These are phyloP conservation scores for Trypanosoma conorhini DNA, from an alignment of 208 protist genomes.

Conservation along the genomic window DNA sequence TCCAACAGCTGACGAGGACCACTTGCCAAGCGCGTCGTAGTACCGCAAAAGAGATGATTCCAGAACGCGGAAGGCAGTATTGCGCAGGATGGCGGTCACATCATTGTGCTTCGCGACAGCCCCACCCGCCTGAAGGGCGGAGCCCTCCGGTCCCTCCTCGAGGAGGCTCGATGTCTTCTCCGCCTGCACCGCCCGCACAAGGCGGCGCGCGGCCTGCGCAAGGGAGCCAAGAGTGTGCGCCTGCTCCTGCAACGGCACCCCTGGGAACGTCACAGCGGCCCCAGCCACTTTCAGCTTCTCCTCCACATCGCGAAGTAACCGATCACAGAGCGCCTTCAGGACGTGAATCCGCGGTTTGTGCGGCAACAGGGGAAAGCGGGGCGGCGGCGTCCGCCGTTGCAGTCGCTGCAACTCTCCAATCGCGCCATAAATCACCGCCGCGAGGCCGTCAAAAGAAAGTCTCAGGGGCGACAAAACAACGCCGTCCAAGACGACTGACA, in stretches of 20 bases:
- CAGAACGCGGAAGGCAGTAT: constrained; percentile 71
- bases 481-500: constrained; percentile 11
- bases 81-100: constrained; percentile 48
- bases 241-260: constrained; percentile 43
- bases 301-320: constrained; percentile 38
- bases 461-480: constrained; percentile 18
- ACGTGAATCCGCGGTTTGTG: constrained; percentile 82
- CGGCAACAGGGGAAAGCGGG: constrained; percentile 51
- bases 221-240: constrained; percentile 47
- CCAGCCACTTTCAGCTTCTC: constrained; percentile 7
- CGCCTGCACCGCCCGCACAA: constrained; percentile 78
- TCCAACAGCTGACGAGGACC: constrained; percentile 2
- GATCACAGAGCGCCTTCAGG: constrained; percentile 61
- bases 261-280: constrained; percentile 32
- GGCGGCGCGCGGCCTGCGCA: constrained; percentile 49
- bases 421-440: constrained; percentile 34
- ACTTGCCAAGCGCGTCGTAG: constrained; percentile 38
- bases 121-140: constrained; percentile 56
- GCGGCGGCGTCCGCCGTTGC: constrained; percentile 9
- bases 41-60: constrained; percentile 65
- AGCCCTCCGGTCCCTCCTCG: constrained; percentile 68
- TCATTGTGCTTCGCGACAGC: constrained; percentile 17
- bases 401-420: constrained; percentile 47
- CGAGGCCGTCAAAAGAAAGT: constrained; percentile 50
- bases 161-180: constrained; percentile 65